Conservation (phyloP, 2,329 filamentous ascomycete genomes). For the Pleurostoma richardsiae region DNA sequence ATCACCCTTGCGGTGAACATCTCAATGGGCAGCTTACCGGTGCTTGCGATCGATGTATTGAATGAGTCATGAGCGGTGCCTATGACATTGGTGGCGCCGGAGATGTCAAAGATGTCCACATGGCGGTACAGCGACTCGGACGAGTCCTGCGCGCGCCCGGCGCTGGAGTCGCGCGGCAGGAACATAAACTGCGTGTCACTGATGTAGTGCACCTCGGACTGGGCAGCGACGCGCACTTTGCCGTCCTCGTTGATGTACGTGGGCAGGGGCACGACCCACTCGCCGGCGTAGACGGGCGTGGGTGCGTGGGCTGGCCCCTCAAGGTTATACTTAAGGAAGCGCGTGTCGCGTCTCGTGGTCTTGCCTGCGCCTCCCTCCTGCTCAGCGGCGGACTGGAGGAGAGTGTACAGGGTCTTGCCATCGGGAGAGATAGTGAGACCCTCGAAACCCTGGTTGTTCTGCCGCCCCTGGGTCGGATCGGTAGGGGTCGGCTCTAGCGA, state of each 20-base stretch:
- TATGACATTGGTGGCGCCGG: constrained; percentile 55
- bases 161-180: constrained; percentile 57
- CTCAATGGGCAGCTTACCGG: background rate
- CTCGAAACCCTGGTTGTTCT: constrained; percentile 74
- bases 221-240: constrained; percentile 52
- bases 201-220: constrained; percentile 65
- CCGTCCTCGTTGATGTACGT: constrained; percentile 45
- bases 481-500: constrained; percentile 42
- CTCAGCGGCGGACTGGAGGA: constrained; percentile 61
- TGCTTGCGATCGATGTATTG: constrained; percentile 21
- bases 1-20: too few species aligned
- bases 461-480: constrained; percentile 55
- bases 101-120: constrained; percentile 64
- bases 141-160: constrained; percentile 50
- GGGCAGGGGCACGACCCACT: constrained; percentile 64
- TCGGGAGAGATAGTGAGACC: constrained; percentile 59
- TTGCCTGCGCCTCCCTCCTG: constrained; percentile 37
- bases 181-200: constrained; percentile 61
- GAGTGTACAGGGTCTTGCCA: constrained; percentile 57
- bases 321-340: constrained; percentile 62
- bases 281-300: constrained; percentile 43
- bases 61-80: constrained; percentile 30
- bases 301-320: constrained; percentile 21
- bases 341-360: constrained; percentile 46
- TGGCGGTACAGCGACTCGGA: constrained; percentile 59